Base-by-base conservation (phyloP, 2,329 filamentous ascomycete species). In the Fusarium hainanense region DNA sequence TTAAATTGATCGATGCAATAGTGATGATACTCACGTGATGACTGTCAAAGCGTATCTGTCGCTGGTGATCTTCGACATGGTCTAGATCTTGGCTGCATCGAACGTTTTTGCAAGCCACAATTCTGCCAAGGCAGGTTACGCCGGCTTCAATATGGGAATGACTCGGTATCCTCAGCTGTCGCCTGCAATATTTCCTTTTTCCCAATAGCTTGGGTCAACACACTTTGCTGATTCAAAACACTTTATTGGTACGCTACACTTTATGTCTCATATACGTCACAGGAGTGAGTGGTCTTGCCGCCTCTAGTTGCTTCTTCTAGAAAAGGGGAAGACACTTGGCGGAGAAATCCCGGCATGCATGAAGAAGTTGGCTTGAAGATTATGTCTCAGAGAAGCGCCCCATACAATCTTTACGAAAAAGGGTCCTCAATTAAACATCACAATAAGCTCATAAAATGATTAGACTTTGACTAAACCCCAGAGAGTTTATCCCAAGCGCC, bases 91-190 rank as follows among this genome's bases (percentile, higher is more conserved):
- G 9, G 6, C 6, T 27, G 27, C 25, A 9, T 42, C 34, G 49
- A 10, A 41, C n/a, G 32, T 37, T 41, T 40, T 51, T 41, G 9
- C 13, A 41, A 52, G 49, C 49, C 49, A 52, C 49, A 28, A 37
- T 37, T 25, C 7, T 7, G 13, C 21, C 23, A 7, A 37, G 18
- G 20, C 9, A 43, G 21, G 13, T 21, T 43, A 43, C 41, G 6
- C 13, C 20, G 20, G 20, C 21, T 23, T 43, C 41, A 25, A 14
- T 16, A 12, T 50, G 9, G 21, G 4, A 51, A 52, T 52, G 49
- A 52, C 49, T 52, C 49, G 23, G 18, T 18, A 7, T 10, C 2
- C 14, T 5, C 13, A 20, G 6, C 13, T 20, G 3, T 20, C 11
- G 49, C n/a, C n/a, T 21, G 4, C 2, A 7, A 28, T 28, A 41